Conservation (phyloP, 805 yeast species). For the Saccharomycopsis fermentans region DNA sequence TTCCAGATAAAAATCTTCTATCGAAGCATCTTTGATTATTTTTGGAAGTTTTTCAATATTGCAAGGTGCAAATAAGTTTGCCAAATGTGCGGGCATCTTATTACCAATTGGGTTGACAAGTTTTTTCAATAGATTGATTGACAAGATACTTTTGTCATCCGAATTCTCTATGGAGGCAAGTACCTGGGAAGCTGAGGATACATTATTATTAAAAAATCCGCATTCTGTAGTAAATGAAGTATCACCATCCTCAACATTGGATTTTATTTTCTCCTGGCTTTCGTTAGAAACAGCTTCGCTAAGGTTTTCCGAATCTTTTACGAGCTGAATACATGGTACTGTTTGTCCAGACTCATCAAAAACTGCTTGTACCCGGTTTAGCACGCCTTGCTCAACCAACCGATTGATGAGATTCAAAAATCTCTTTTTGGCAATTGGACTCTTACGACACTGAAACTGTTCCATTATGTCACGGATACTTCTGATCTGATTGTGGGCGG, state of each 20-base stretch:
- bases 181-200: not conserved
- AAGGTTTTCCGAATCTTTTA: not conserved
- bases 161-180: not conserved
- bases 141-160: not conserved
- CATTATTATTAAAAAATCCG: not conserved
- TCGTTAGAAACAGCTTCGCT: not conserved
- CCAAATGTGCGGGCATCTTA: not conserved
- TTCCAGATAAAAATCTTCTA: not conserved
- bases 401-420: not conserved
- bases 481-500: not conserved
- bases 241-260: not conserved
- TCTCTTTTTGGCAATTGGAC: not conserved
- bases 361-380: not conserved
- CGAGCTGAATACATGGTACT: constrained; percentile 1
- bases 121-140: not conserved
- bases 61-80: not conserved
- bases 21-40: not conserved
- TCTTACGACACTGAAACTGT: not conserved
- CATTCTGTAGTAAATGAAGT: not conserved
- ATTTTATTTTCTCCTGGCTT: not conserved
- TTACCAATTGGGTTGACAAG: not conserved
- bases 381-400: not conserved
- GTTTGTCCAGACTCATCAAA: not conserved
- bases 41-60: not conserved
- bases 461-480: not conserved